Conservation (phyloP, 1,284 basidiomycete species). For the Termitomyces sp. region DNA sequence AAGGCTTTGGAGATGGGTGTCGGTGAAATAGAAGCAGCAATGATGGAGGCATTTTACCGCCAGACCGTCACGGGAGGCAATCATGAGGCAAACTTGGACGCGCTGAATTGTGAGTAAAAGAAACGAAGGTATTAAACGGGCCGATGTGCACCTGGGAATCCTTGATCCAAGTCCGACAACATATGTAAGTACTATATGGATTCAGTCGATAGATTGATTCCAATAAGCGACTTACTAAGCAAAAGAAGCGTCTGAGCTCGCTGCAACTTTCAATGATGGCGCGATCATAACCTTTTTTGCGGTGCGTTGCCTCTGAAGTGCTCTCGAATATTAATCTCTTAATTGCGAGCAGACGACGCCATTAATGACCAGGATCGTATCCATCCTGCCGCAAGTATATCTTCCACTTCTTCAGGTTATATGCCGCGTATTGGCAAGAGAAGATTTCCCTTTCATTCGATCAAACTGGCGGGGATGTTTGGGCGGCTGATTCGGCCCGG, state of each 20-base stretch:
- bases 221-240: neutral
- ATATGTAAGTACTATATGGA: no score
- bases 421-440: no score
- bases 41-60: constrained; percentile 4
- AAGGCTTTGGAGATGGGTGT: neutral
- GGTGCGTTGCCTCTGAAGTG: neutral
- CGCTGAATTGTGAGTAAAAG: neutral
- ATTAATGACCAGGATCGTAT: neutral
- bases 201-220: neutral
- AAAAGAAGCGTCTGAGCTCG: neutral
- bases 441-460: no score
- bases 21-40: constrained; percentile 1
- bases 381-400: neutral
- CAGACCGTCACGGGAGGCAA: constrained; percentile 5
- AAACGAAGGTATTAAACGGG: neutral
- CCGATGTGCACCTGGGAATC: neutral
- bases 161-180: neutral
- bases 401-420: no score
- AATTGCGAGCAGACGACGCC: neutral
- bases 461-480: no score
- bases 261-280: neutral
- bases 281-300: neutral
- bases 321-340: neutral
- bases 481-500: neutral
- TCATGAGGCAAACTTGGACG: constrained; percentile 7